Conservation (phyloP, 1,284 basidiomycete species). For the Malassezia vespertilionis region DNA sequence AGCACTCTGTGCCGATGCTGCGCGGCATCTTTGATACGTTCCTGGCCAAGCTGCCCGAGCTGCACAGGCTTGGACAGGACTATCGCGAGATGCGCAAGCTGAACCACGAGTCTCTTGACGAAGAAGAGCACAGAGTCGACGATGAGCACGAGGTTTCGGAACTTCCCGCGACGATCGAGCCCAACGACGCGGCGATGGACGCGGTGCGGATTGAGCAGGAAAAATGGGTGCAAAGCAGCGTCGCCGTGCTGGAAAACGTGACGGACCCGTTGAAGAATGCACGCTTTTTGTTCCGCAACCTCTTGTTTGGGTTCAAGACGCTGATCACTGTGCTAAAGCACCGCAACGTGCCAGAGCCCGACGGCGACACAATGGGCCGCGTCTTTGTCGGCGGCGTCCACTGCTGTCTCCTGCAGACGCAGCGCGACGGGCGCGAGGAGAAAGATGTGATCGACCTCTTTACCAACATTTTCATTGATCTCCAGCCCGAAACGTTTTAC, state of each 20-base stretch:
- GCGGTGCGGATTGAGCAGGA: slow-evolving; percentile 48
- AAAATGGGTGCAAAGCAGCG: slow-evolving; percentile 48
- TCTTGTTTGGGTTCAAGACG: slow-evolving; percentile 80
- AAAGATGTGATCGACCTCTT: slow-evolving; percentile 82
- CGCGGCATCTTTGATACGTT: slow-evolving; percentile 70
- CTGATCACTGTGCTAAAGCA: slow-evolving; percentile 69
- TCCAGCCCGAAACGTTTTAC: slow-evolving; percentile 46
- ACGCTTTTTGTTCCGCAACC: slow-evolving; percentile 72
- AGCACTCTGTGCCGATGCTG: slow-evolving; percentile 59
- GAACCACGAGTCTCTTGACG: slow-evolving; percentile 8
- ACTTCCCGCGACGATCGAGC: slow-evolving; percentile 18
- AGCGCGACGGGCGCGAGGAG: slow-evolving; percentile 59
- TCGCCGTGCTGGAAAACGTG: slow-evolving; percentile 48
- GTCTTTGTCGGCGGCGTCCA: slow-evolving; percentile 76
- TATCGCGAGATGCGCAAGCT: slow-evolving; percentile 4
- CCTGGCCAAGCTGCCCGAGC: slow-evolving; percentile 72
- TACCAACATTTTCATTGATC: slow-evolving; percentile 51
- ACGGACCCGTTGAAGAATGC: slow-evolving; percentile 52
- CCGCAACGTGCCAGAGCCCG: slow-evolving; percentile 65
- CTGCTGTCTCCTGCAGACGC: slow-evolving; percentile 75
- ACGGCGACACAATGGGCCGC: slow-evolving; percentile 74
- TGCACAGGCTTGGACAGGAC: slow-evolving; percentile 51
- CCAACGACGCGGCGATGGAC: slow-evolving; percentile 12
- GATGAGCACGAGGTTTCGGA: slow-evolving; percentile 16
- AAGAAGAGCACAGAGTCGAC: slow-evolving; percentile 22